Conservation (phyloP, 2,329 filamentous ascomycete genomes). For the Alternaria ethzedia region DNA sequence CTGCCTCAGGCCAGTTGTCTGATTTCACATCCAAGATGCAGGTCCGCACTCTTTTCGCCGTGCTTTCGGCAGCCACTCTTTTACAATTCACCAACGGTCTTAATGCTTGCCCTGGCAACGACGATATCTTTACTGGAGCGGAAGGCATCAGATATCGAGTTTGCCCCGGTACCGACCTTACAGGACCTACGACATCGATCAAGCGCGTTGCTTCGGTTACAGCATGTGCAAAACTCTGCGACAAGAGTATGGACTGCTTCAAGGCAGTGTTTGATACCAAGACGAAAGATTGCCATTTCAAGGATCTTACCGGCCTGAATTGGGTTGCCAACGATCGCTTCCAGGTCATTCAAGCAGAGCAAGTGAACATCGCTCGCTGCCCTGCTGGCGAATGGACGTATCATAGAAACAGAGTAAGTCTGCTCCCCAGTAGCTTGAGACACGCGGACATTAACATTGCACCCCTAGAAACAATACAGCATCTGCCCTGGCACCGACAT, state of each 20-base stretch:
- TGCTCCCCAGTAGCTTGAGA: background rate
- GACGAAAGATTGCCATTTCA: slow-evolving; percentile 30
- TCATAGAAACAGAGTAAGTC: slow-evolving; percentile 22
- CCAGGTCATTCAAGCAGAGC: slow-evolving; percentile 30
- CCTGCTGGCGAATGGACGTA: slow-evolving; percentile 28
- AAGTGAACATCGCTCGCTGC: slow-evolving; percentile 32
- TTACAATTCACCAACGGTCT: slow-evolving; percentile 21
- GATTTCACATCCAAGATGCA: slow-evolving; percentile 20
- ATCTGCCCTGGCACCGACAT: slow-evolving; percentile 34
- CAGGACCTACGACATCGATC: slow-evolving; percentile 18
- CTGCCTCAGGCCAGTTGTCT: slow-evolving; percentile 8
- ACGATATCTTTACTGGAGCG: slow-evolving; percentile 26
- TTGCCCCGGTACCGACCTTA: slow-evolving; percentile 27
- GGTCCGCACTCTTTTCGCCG: slow-evolving; percentile 12
- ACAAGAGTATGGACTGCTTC: slow-evolving; percentile 28
- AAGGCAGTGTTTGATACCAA: slow-evolving; percentile 35
- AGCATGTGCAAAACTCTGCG: slow-evolving; percentile 30
- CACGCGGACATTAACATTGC: background rate
- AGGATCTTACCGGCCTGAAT: slow-evolving; percentile 19
- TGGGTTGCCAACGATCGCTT: slow-evolving; percentile 30
- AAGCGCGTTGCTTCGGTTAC: slow-evolving; percentile 23
- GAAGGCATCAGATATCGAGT: slow-evolving; percentile 29
- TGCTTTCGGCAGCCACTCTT: slow-evolving; percentile 24
- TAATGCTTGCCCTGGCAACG: slow-evolving; percentile 28
- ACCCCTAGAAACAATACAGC: slow-evolving; percentile 24